A percentile compares a stretch with the other conserved stretches of the same genome.
Evolutionary conservation across 2,329 filamentous ascomycete genomes (phyloP).

Genomic region (Delphinella strobiligena): DNA sequence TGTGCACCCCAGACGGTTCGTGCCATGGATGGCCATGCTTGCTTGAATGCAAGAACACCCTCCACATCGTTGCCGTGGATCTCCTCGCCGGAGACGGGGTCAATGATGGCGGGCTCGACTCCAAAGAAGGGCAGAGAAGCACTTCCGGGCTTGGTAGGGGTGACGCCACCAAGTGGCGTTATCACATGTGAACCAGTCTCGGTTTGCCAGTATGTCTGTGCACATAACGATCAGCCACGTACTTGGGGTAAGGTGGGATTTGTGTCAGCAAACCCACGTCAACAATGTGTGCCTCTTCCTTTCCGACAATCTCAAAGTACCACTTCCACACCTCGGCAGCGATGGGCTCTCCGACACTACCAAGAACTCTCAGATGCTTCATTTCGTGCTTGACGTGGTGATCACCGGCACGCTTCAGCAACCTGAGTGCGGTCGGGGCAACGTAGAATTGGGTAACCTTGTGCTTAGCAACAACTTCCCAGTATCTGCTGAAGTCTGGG

Average conservation of each 20-base stretch:
- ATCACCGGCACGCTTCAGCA: conserved; percentile 91
- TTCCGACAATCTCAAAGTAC: conserved; percentile 93
- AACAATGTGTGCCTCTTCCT: conserved; percentile 83
- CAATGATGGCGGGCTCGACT: conserved; percentile 93
- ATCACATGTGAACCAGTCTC: conserved; percentile 97
- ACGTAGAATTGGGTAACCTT: conserved; percentile 97
- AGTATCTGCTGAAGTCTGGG: conserved; percentile 95
- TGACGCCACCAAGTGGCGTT: conserved; percentile 81
- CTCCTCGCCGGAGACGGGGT: conserved; percentile 88
- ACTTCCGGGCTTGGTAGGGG: conserved; percentile 91
- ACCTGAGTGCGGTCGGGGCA: conserved; percentile 79
- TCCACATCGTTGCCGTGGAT: conserved; percentile 93
- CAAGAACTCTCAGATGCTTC: conserved; percentile 78
- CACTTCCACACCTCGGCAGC: conserved; percentile 99
- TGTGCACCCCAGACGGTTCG: conserved; percentile 96
- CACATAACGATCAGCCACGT: conserved; percentile 2
- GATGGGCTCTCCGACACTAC: conserved; percentile 94
- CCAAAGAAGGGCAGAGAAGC: conserved; percentile 97
- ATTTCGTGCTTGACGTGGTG: conserved; percentile 83
- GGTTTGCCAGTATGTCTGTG: conserved; percentile 97
- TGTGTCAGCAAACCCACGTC: conserved; percentile 65
- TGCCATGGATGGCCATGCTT: conserved; percentile 97
- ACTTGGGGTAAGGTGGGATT: neutral
- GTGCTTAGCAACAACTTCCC: conserved; percentile 95
- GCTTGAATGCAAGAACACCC: conserved; percentile 92